A percentile compares a stretch with the other conserved stretches of the same genome.
Conservation (phyloP, 176 grass and related monocot species). For the Dendrocalamus sinicus region DNA sequence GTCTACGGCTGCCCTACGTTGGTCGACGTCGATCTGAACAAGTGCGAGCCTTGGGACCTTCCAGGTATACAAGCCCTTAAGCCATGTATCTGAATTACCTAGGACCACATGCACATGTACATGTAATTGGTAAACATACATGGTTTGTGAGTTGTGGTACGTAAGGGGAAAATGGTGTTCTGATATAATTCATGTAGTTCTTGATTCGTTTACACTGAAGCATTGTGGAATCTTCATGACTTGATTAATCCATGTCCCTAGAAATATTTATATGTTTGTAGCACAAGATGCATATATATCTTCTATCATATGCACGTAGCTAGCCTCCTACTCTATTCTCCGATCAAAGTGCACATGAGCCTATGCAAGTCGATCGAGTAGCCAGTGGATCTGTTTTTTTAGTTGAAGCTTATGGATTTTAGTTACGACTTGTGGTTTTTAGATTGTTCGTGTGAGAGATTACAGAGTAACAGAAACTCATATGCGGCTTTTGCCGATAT, state of each 20-base stretch:
- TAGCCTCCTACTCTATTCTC: not conserved
- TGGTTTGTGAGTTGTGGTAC: not conserved
- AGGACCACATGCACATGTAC: no score
- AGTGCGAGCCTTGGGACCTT: constrained; percentile 92
- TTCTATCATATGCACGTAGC: not conserved
- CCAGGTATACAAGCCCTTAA: constrained; percentile 55
- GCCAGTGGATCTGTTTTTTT: not conserved
- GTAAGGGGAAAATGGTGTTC: not conserved
- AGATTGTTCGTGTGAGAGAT: no score
- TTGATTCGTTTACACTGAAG: not conserved
- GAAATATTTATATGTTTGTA: not conserved
- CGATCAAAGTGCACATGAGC: not conserved
- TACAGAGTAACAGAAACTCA: no score
- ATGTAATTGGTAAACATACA: not conserved
- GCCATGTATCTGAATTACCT: not conserved
- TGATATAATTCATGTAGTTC: not conserved
- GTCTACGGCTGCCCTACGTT: constrained; percentile 64
- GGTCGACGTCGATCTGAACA: constrained; percentile 89
- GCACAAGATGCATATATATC: not conserved
- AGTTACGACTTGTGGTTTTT: no score
- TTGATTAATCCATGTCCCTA: not conserved
- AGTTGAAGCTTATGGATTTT: no score
- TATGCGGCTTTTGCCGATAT: no score
- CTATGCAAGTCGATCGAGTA: not conserved
- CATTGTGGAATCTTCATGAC: not conserved